Evolutionary conservation across 331 rosid genomes (phyloP).

Genomic region (Spiraea crenata): DNA sequence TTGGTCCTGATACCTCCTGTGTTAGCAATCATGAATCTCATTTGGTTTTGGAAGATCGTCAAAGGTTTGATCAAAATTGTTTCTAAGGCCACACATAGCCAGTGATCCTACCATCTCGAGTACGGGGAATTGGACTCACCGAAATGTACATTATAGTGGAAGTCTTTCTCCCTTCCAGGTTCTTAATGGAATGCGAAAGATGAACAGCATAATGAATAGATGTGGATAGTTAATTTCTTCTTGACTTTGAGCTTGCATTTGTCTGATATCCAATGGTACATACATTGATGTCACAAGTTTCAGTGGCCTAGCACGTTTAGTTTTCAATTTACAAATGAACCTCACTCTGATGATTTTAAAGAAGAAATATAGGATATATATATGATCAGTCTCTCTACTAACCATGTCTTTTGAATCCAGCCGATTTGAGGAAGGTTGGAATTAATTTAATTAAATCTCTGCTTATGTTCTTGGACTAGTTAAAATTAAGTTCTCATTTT

Average conservation of each 20-base stretch:
- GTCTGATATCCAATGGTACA: background rate
- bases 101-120: constrained; percentile 39
- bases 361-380: background rate
- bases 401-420: constrained; percentile 21
- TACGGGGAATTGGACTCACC: constrained; percentile 7
- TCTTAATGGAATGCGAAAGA: background rate
- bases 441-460: background rate
- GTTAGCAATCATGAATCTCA: constrained; percentile 57
- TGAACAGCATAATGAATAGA: no score
- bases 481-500: background rate
- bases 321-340: background rate
- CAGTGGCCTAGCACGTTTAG: background rate
- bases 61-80: constrained; percentile 79
- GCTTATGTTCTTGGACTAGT: background rate
- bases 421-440: constrained; percentile 34
- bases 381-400: background rate
- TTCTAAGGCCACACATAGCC: constrained; percentile 54
- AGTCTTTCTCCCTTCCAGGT: background rate
- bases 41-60: constrained; percentile 94
- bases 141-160: constrained; percentile 14
- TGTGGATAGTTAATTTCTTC: background rate
- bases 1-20: constrained; percentile 59
- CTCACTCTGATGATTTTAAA: background rate
- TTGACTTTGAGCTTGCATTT: background rate
- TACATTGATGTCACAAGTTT: background rate